A percentile compares a stretch with the other conserved stretches of the same genome.
Evolutionary conservation across 495 filamentous ascomycete species (phyloP).

Genomic region (Chaetomium tenue): DNA sequence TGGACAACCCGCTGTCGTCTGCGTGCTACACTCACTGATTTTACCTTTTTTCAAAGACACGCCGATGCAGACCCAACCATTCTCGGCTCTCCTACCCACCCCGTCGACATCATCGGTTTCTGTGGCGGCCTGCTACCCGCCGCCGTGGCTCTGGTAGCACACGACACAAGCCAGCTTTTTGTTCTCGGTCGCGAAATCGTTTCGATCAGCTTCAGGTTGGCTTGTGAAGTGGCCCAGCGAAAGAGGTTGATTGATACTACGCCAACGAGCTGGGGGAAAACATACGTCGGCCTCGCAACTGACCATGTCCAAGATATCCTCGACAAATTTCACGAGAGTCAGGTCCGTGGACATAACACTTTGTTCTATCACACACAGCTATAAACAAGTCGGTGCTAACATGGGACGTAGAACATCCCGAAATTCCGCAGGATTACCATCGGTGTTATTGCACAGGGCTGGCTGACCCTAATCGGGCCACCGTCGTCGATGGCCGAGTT

Average conservation of each 20-base stretch:
- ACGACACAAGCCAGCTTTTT: slow-evolving; percentile 1
- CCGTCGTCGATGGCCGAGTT: background rate
- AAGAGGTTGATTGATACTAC: background rate
- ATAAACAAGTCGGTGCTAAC: background rate
- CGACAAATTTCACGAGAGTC: background rate
- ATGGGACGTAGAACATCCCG: background rate
- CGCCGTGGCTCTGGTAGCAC: background rate
- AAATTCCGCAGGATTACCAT: background rate
- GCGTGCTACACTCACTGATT: background rate
- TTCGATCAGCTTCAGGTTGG: background rate
- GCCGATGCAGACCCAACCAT: background rate
- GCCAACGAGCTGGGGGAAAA: background rate
- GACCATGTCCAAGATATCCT: background rate
- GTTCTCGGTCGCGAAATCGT: background rate
- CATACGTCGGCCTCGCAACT: background rate
- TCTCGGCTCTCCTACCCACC: background rate
- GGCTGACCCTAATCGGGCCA: background rate
- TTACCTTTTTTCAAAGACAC: background rate
- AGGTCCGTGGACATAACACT: background rate
- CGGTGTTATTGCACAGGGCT: background rate
- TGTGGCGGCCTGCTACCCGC: background rate
- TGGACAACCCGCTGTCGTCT: background rate
- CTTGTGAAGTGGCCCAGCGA: background rate
- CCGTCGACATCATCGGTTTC: slow-evolving; percentile 3
- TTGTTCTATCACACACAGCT: background rate